Conservation (phyloP, 208 protist species). For the Borovskyia barvae region DNA sequence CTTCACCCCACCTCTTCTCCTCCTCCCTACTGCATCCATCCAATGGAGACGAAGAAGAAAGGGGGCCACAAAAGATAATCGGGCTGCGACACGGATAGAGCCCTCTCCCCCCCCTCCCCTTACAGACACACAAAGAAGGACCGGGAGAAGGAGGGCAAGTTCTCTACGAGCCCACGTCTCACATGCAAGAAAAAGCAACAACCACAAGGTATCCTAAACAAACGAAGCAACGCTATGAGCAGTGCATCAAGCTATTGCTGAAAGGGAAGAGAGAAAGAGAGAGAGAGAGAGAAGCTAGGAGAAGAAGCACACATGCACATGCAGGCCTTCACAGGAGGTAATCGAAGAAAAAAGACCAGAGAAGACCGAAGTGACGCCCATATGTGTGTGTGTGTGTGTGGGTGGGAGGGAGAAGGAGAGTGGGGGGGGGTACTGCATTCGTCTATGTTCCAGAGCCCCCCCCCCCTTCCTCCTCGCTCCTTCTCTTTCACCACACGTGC, state of each 20-base stretch:
- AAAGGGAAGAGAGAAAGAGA: constrained; percentile 4
- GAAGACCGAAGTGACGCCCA: constrained; percentile 7
- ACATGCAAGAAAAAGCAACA: too few relatives aligned
- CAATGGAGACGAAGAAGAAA: not conserved
- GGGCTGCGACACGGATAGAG: not conserved
- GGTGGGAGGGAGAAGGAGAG: too few relatives aligned
- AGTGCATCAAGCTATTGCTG: not conserved
- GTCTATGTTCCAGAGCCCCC: too few relatives aligned
- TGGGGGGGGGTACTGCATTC: too few relatives aligned
- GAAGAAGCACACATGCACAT: not conserved
- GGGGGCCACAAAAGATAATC: not conserved
- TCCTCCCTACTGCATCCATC: not conserved
- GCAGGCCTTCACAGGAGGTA: not conserved
- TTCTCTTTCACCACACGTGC: too few relatives aligned
- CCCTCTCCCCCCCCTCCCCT: too few relatives aligned
- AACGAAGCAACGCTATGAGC: not conserved
- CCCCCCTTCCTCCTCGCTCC: too few relatives aligned
- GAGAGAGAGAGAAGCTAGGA: constrained; percentile 10
- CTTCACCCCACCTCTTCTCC: too few relatives aligned
- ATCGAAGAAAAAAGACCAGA: not conserved
- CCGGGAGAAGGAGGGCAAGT: too few relatives aligned
- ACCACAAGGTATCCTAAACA: not conserved
- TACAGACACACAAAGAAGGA: too few relatives aligned
- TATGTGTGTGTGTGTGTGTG: not conserved
- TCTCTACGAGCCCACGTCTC: too few relatives aligned